Evolutionary conservation across 768 basidiomycete genomes (phyloP).

Genomic region (Boletus vermiculosoides): DNA sequence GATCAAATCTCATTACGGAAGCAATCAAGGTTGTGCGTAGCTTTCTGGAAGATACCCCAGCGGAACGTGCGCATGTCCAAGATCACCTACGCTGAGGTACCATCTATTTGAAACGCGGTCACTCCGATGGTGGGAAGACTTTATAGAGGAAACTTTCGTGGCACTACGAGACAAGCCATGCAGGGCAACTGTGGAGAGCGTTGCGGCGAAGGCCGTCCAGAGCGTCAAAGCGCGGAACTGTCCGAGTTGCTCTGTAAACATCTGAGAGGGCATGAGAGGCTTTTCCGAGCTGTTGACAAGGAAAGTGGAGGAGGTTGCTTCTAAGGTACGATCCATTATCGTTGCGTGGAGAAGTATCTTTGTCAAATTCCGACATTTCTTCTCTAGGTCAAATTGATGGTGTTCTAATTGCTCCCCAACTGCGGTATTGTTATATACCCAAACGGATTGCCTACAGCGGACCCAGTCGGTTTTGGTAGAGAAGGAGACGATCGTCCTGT

Average conservation of each 20-base stretch:
- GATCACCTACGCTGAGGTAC: neutral
- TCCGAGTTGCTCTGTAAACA: neutral
- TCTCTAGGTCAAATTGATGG: neutral
- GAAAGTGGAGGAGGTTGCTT: neutral
- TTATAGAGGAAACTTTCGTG: slow-evolving; percentile 12
- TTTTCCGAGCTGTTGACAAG: too few relatives aligned
- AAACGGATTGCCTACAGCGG: too few relatives aligned
- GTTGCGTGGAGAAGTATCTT: neutral
- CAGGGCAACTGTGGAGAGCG: neutral
- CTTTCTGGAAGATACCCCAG: neutral
- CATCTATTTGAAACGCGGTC: neutral
- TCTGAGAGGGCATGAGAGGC: neutral
- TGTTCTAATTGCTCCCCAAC: neutral
- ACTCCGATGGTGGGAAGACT: slow-evolving; percentile 20
- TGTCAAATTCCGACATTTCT: neutral
- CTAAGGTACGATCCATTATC: slow-evolving; percentile 2
- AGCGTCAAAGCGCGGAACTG: neutral
- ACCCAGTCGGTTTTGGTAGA: too few relatives aligned
- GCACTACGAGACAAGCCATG: slow-evolving; percentile 25
- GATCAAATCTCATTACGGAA: slow-evolving; percentile 15
- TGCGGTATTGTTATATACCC: too few relatives aligned
- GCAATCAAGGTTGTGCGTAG: neutral
- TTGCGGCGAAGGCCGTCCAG: neutral
- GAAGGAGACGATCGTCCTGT: too few relatives aligned
- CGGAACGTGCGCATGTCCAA: too few relatives aligned